Evolutionary conservation across 2,329 filamentous ascomycete genomes (phyloP).

Genomic region (Dactylellina haptotyla): DNA sequence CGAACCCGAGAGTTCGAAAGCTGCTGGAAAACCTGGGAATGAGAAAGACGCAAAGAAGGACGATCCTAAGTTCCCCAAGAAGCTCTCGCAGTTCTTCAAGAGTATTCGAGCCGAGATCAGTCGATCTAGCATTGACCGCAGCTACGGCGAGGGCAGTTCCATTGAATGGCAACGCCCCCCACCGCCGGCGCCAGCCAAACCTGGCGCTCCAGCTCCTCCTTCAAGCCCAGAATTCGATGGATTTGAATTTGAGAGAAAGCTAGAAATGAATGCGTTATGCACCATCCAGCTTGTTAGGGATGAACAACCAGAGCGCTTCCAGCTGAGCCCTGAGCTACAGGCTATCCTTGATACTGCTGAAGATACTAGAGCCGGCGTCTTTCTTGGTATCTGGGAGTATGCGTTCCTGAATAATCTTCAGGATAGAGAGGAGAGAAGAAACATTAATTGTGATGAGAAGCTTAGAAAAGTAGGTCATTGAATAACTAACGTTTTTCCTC

Average conservation of each 20-base stretch:
- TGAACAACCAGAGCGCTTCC: slow-evolving; percentile 85
- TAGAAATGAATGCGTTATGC: slow-evolving; percentile 91
- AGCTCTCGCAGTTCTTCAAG: slow-evolving; percentile 83
- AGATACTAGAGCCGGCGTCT: slow-evolving; percentile 85
- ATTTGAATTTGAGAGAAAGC: slow-evolving; percentile 87
- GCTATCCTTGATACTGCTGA: slow-evolving; percentile 87
- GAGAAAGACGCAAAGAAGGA: slow-evolving; percentile 62
- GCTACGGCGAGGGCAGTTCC: slow-evolving; percentile 68
- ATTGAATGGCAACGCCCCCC: slow-evolving; percentile 90
- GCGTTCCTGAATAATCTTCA: slow-evolving; percentile 84
- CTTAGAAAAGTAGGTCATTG: slow-evolving; percentile 73
- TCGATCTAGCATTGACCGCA: slow-evolving; percentile 71
- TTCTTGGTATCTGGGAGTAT: slow-evolving; percentile 96
- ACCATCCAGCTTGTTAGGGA: slow-evolving; percentile 86
- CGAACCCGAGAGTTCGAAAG: slow-evolving; percentile 60
- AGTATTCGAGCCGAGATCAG: slow-evolving; percentile 74
- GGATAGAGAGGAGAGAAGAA: slow-evolving; percentile 93
- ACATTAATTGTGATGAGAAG: slow-evolving; percentile 87
- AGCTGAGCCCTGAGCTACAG: slow-evolving; percentile 79
- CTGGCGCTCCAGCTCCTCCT: slow-evolving; percentile 68
- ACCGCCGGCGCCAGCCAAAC: slow-evolving; percentile 65
- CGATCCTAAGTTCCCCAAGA: slow-evolving; percentile 66
- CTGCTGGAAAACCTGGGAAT: slow-evolving; percentile 63
- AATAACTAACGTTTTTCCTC: neutral
- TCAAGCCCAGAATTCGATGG: slow-evolving; percentile 80